phyloP scores from a whole-genome alignment of 768 basidiomycete genomes.

The Podaxis mareebaensis region DNA sequence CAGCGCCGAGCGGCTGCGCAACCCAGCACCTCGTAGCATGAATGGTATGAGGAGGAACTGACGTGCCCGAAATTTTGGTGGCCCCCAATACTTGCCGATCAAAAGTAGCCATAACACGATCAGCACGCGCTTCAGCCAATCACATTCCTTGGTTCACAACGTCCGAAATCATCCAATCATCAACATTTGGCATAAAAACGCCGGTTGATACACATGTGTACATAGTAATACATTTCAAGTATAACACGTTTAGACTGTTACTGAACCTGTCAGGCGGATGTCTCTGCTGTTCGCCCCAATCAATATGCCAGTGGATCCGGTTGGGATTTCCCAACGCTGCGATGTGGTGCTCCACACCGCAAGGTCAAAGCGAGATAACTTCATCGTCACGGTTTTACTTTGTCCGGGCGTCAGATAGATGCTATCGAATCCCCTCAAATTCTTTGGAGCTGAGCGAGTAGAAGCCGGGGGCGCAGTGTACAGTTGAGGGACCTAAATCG shows the following conservation, averaged over 20 bases:
- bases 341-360: constrained; percentile 53
- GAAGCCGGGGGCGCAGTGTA: constrained; percentile 53
- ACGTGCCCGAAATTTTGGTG: background rate
- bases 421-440: constrained; percentile 58
- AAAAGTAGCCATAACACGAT: background rate
- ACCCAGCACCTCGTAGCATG: constrained; percentile 30
- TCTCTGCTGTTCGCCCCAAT: constrained; percentile 55
- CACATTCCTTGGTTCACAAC: background rate
- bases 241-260: constrained; percentile 29
- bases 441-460: constrained; percentile 47
- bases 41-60: constrained; percentile 1
- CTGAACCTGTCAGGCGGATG: constrained; percentile 43
- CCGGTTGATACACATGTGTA: background rate
- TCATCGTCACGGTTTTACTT: constrained; percentile 45
- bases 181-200: background rate
- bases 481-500: constrained; percentile 51
- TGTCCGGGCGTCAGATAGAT: constrained; percentile 45
- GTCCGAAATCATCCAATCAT: background rate
- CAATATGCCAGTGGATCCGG: constrained; percentile 44
- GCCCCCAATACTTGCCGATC: background rate
- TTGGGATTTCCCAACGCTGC: constrained; percentile 58
- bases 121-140: background rate
- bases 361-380: constrained; percentile 51
- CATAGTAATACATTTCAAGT: background rate
- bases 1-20: constrained; percentile 24